Conservation (phyloP, 2,329 filamentous ascomycete genomes). For the Claviceps fusiformis region DNA sequence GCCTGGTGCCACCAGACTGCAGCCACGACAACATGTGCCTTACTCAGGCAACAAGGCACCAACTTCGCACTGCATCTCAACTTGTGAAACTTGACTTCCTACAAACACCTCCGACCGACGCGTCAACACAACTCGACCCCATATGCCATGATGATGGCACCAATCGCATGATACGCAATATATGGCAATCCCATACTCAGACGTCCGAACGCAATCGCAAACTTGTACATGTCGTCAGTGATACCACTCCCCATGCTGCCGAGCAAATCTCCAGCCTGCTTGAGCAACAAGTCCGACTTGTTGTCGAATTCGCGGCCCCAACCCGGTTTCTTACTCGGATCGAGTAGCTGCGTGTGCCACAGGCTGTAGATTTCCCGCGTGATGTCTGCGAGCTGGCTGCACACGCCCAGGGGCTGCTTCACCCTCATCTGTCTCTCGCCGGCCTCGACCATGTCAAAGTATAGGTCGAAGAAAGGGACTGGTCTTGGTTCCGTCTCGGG, state of each 20-base stretch:
- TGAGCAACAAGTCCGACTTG: constrained; percentile 1
- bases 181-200: constrained; percentile 5
- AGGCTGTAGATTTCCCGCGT: neutral
- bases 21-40: too few species aligned
- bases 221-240: constrained; percentile 5
- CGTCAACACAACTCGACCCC: neutral
- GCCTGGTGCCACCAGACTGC: too few species aligned
- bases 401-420: constrained; percentile 2
- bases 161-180: constrained; percentile 4
- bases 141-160: constrained; percentile 4
- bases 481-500: neutral
- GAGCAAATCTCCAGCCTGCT: constrained; percentile 4
- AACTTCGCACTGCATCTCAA: too few species aligned
- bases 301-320: constrained; percentile 6
- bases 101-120: too few species aligned
- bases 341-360: constrained; percentile 5
- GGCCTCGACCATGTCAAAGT: constrained; percentile 4
- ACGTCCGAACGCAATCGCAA: constrained; percentile 6
- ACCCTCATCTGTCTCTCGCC: neutral
- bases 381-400: neutral
- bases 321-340: constrained; percentile 1
- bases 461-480: neutral
- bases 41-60: too few species aligned
- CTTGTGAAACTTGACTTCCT: too few species aligned
- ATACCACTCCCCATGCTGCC: neutral